A percentile compares a stretch with the other conserved stretches of the same genome.
Conservation (phyloP, 1,284 basidiomycete species). For the Macrocystidia cucumis region DNA sequence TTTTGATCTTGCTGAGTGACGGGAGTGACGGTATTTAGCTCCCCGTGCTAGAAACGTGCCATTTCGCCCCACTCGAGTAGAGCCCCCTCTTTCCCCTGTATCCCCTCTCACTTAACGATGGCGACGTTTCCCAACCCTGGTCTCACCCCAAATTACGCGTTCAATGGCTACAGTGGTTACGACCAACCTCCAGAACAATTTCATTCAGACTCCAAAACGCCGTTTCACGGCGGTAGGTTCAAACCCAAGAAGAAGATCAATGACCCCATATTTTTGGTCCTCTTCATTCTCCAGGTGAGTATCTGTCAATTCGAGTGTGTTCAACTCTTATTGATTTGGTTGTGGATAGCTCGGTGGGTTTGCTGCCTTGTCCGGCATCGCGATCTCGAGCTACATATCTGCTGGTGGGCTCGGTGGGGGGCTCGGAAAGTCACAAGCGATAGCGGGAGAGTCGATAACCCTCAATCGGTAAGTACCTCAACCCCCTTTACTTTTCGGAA, state of each 20-base stretch:
- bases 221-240: slow-evolving; percentile 59
- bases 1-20: too few relatives aligned
- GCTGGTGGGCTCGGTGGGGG: slow-evolving; percentile 62
- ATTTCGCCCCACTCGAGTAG: too few relatives aligned
- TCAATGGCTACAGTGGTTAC: slow-evolving; percentile 16
- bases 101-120: too few relatives aligned
- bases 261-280: slow-evolving; percentile 62
- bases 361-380: slow-evolving; percentile 58
- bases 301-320: background rate
- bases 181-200: slow-evolving; percentile 12
- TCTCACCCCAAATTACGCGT: slow-evolving; percentile 26
- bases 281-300: slow-evolving; percentile 62
- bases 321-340: too few relatives aligned
- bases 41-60: too few relatives aligned
- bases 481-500: background rate
- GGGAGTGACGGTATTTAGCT: too few relatives aligned
- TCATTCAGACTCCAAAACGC: slow-evolving; percentile 40
- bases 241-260: slow-evolving; percentile 64
- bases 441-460: slow-evolving; percentile 42
- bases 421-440: slow-evolving; percentile 41
- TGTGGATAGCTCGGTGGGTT: slow-evolving; percentile 65
- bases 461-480: slow-evolving; percentile 48
- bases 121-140: slow-evolving; percentile 27
- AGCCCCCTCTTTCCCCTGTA: too few relatives aligned
- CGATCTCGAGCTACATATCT: slow-evolving; percentile 55